Conservation (phyloP, 23 red algal genomes). For the Cyanidium caldarium region DNA sequence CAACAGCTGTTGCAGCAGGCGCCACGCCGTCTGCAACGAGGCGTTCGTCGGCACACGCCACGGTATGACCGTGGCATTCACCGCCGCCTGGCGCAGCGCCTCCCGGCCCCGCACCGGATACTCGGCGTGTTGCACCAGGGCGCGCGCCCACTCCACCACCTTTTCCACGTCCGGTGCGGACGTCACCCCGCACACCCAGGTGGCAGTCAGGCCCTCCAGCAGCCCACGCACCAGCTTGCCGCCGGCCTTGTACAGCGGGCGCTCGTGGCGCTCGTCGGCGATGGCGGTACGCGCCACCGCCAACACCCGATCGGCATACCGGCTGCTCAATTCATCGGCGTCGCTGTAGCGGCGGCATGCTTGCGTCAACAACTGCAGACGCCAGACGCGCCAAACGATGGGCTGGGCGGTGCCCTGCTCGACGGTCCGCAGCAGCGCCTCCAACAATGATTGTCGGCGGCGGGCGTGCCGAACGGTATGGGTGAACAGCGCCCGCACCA, state of each 20-base stretch:
- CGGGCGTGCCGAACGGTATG: background rate
- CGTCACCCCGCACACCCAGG: background rate
- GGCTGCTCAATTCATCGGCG: slow-evolving; percentile 8
- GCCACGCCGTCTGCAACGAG: background rate
- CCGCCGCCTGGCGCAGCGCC: background rate
- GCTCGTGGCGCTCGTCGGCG: background rate
- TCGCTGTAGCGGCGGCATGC: slow-evolving; percentile 40
- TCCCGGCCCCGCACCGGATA: background rate
- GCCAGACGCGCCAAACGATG: slow-evolving; percentile 21
- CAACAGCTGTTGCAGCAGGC: background rate
- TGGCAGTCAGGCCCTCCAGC: slow-evolving; percentile 63
- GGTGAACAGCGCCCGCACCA: background rate
- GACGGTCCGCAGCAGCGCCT: background rate
- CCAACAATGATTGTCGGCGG: background rate
- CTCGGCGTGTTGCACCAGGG: background rate
- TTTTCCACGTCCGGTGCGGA: no score
- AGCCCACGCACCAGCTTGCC: slow-evolving; percentile 70
- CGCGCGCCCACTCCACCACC: no score
- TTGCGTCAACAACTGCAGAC: slow-evolving; percentile 78
- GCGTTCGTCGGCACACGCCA: background rate
- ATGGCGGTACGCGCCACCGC: background rate
- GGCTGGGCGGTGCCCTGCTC: background rate
- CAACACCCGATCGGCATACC: slow-evolving; percentile 25
- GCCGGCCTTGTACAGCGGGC: slow-evolving; percentile 86
- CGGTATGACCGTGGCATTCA: background rate